Evolutionary conservation across 352 stramenopile species (phyloP), one percentile per base, ranked within the genome.

Genomic region (Phytopythium cucurbitacearum): DNA sequence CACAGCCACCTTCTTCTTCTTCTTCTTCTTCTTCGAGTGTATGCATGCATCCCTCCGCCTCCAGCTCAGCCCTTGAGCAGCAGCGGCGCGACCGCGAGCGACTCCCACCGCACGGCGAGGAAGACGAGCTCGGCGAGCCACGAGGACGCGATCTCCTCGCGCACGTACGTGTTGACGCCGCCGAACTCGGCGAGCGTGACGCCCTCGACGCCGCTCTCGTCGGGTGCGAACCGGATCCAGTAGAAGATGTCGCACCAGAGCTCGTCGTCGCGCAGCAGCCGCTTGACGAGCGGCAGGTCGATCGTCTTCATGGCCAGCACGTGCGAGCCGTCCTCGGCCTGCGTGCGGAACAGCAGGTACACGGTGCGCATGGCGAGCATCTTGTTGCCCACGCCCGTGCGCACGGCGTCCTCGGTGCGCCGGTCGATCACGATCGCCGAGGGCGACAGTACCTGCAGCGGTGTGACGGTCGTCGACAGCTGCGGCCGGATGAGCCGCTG

Each of bases 231-330:
- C 45, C 73, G 65, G 59, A 82, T 72, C 71, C 73, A 87, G 55
- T 87, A 87, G 57, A 84, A 84, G 47, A 85, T 73, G 45, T 88
- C 69, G 60, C 69, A 82, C 74, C 74, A 88, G 33, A 64, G 39
- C 53, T 88, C 72, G 43, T 79, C 56, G 13, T 65, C 50, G 1
- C 53, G 54, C 40, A 88, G 57, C 47, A 71, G 42, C 32, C 65
- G 59, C 49, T 78, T 75, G 32, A 80, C 68, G 28, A 71, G 52
- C 37, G 69, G 72, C 46, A 75, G 49, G 62, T 84, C 71, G 36
- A 88, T 67, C 39, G 74, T 88, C 55, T 85, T 84, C 72, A 85
- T 88, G 41, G 59, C 62, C 10, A 88, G 36, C 46, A 70, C 52
- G 46, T 74, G 66, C 11, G 45, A 56, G 35, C 53, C 61, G 51